These are phyloP conservation scores for Nicotiana noctiflora DNA, from an alignment of 257 asterid genomes.

Conservation along the genomic window DNA sequence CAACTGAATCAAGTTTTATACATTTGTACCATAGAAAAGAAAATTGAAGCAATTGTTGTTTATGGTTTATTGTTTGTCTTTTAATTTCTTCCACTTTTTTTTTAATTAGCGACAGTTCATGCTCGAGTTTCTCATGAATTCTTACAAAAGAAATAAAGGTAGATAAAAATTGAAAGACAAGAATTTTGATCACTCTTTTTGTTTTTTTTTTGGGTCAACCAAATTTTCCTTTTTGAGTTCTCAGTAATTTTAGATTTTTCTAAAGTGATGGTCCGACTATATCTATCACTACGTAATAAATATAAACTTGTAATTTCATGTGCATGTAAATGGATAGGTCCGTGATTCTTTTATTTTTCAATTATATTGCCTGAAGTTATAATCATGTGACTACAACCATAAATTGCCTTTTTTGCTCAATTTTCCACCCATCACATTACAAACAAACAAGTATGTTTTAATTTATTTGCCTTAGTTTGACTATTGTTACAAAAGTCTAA, in stretches of 20 bases:
- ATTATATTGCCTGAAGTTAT: background rate
- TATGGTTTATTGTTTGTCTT: too few species aligned
- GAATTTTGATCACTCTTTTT: background rate
- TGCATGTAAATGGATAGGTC: background rate
- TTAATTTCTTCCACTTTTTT: background rate
- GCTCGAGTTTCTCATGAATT: background rate
- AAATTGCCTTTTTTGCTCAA: background rate
- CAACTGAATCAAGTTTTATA: too few species aligned
- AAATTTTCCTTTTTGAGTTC: background rate
- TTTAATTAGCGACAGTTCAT: background rate
- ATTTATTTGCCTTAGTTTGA: too few species aligned
- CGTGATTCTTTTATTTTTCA: background rate
- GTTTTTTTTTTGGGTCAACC: background rate
- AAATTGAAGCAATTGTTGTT: background rate
- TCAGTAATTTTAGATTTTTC: too few species aligned
- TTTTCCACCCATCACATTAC: background rate
- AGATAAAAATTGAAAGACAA: background rate
- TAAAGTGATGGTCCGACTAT: too few species aligned
- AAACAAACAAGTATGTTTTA: too few species aligned
- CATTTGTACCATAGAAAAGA: too few species aligned
- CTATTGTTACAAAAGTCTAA: too few species aligned
- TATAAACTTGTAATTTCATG: background rate
- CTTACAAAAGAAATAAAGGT: background rate
- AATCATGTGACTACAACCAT: background rate
- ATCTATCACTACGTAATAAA: background rate